These are phyloP conservation scores for Leccinum subgranulosum DNA, from an alignment of 768 basidiomycete species.

Conservation along the genomic window DNA sequence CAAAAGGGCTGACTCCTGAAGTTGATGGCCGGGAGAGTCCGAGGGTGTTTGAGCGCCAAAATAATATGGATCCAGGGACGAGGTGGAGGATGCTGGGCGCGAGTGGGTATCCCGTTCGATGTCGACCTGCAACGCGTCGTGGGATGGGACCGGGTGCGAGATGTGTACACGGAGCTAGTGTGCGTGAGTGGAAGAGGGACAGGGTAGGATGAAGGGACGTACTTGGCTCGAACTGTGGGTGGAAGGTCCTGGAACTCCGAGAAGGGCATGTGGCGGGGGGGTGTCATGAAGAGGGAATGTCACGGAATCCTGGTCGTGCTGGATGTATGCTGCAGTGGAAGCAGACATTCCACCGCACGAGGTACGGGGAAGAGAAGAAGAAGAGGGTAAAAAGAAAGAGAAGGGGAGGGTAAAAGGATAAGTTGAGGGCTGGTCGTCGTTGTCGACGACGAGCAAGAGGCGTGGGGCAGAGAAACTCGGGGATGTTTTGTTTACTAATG, in stretches of 20 bases:
- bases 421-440: constrained; percentile 25
- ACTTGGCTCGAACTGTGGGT: constrained; percentile 11
- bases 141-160: constrained; percentile 38
- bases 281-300: constrained; percentile 37
- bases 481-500: constrained; percentile 14
- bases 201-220: not conserved
- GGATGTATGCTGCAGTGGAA: constrained; percentile 36
- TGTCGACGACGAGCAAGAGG: constrained; percentile 32
- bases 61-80: constrained; percentile 87
- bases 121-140: constrained; percentile 35
- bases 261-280: constrained; percentile 37
- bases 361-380: constrained; percentile 5
- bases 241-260: constrained; percentile 29
- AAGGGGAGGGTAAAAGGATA: not conserved
- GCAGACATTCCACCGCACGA: constrained; percentile 41
- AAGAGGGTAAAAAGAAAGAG: constrained; percentile 18
- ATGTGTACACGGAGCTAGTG: constrained; percentile 47
- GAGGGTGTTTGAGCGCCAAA: constrained; percentile 70
- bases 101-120: constrained; percentile 45
- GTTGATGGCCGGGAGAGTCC: constrained; percentile 59
- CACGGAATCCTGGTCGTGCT: constrained; percentile 35
- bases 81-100: constrained; percentile 72
- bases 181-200: not conserved
- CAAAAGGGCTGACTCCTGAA: constrained; percentile 30
- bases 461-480: constrained; percentile 28